These are phyloP conservation scores for Lipomyces mesembrius DNA, from an alignment of 805 yeast species.

Conservation along the genomic window DNA sequence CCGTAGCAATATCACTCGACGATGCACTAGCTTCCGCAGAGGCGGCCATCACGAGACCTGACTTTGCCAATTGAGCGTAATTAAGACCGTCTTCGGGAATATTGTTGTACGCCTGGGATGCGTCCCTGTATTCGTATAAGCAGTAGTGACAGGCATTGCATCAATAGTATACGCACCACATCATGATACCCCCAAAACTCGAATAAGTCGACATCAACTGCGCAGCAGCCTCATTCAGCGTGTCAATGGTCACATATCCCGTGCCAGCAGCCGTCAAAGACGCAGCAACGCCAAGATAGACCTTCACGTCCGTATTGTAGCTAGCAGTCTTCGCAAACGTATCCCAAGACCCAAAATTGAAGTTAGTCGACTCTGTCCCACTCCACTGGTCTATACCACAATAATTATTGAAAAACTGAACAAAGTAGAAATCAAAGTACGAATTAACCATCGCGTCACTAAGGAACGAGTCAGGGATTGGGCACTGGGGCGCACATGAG, in stretches of 20 bases:
- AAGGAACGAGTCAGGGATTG: slow-evolving; percentile 74
- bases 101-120: slow-evolving; percentile 55
- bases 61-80: slow-evolving; percentile 55
- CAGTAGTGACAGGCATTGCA: neutral
- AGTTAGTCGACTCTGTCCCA: slow-evolving; percentile 44
- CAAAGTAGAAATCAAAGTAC: slow-evolving; percentile 75
- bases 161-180: slow-evolving; percentile 60
- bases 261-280: slow-evolving; percentile 56
- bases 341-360: slow-evolving; percentile 63
- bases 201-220: slow-evolving; percentile 44
- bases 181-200: slow-evolving; percentile 71
- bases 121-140: slow-evolving; percentile 58
- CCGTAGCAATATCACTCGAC: slow-evolving; percentile 46
- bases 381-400: slow-evolving; percentile 55
- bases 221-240: slow-evolving; percentile 39
- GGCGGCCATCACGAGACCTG: slow-evolving; percentile 43
- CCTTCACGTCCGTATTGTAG: slow-evolving; percentile 69
- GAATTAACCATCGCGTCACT: slow-evolving; percentile 71
- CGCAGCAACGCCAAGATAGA: slow-evolving; percentile 80
- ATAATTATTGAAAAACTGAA: slow-evolving; percentile 81
- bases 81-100: slow-evolving; percentile 50
- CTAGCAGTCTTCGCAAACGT: slow-evolving; percentile 55
- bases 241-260: slow-evolving; percentile 58
- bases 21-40: slow-evolving; percentile 43
- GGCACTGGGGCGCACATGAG: slow-evolving; percentile 93